Percentiles rank a stretch among this genome's conserved stretches.
phyloP scores from a whole-genome alignment of 768 basidiomycete species.

The Favolaschia claudopus region DNA sequence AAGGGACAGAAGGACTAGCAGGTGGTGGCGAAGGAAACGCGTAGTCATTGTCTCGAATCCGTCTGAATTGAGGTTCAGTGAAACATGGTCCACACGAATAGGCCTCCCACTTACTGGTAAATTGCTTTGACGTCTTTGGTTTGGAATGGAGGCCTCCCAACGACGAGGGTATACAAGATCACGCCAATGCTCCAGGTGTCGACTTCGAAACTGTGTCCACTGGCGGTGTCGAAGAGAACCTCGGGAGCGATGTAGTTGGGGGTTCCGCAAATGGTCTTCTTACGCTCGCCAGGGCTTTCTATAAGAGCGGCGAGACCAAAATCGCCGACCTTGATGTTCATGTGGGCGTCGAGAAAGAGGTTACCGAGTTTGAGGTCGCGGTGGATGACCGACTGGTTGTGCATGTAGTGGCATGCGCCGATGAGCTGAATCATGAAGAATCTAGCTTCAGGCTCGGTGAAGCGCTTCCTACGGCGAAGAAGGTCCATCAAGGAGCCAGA shows the following conservation, averaged over 20 bases:
- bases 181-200: conserved; percentile 99
- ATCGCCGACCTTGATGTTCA: conserved; percentile 98
- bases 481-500: conserved; percentile 93
- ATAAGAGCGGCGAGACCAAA: conserved; percentile 97
- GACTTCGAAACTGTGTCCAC: conserved; percentile 98
- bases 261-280: conserved; percentile 99
- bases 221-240: conserved; percentile 93
- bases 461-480: conserved; percentile 84
- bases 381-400: conserved; percentile 95
- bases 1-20: conserved; percentile 48
- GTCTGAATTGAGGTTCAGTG: conserved; percentile 52
- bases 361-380: conserved; percentile 97
- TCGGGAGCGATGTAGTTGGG: conserved; percentile 99
- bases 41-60: conserved; percentile 93
- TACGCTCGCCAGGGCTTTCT: conserved; percentile 94
- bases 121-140: conserved; percentile 98
- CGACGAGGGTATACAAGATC: conserved; percentile 92
- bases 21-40: conserved; percentile 84
- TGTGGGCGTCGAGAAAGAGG: conserved; percentile 87
- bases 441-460: conserved; percentile 91
- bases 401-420: conserved; percentile 98
- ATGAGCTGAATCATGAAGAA: conserved; percentile 95
- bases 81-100: background rate
- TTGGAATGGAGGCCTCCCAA: conserved; percentile 98
- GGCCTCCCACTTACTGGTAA: conserved; percentile 69